Base-by-base conservation (phyloP, 2,329 filamentous ascomycete genomes). In the Penicillium concentricum region DNA sequence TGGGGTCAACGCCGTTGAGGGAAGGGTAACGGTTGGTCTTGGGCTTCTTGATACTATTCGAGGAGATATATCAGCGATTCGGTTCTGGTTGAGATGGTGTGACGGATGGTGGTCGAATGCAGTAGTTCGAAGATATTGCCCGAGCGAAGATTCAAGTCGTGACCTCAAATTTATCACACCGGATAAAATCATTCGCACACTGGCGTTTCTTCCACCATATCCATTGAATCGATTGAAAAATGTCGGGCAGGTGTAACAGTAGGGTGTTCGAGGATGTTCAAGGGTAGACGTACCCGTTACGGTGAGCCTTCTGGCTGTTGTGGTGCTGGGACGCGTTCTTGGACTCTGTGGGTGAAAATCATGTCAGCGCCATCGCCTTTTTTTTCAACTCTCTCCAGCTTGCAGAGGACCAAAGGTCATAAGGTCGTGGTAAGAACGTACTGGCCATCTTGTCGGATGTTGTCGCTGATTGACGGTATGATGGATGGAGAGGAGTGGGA, bases 251-350 rank as follows among this genome's bases (percentile, higher is more conserved):
- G 8, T 48, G 8, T 22, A 48, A 34, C 7, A 15, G 32, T 18
- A 49, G 18, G 30, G 9, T 16, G 22, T 53, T 61, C 58, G 59
- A 58, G 51, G 35, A 26, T 34, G 10, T 48, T 48, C 54, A 30
- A 42, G 53, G 57, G 66, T 6, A 57, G 65, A 83, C 88, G 74
- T 89, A 97, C 93, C 94, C 94, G 86, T 99, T 99, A 79, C 89
- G 88, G 89, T 99, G 94, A 83, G 92, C 92, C 90, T 99, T 99
- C 85, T 90, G 90, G 80, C 86, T 87, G 88, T 94, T 90, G 84
- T 97, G 97, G 85, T 97, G 92, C 87, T 97, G 93, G 76, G 93
- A 97, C 84, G 91, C 95, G 89, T 97, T 97, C 92, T 97, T 97
- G 76, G 94, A 97, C 87, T 97, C 92, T 97, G 78, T 57, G 59